Evolutionary conservation across 2,329 filamentous ascomycete genomes (phyloP).

Genomic region (Zasmidium citrigriseum): DNA sequence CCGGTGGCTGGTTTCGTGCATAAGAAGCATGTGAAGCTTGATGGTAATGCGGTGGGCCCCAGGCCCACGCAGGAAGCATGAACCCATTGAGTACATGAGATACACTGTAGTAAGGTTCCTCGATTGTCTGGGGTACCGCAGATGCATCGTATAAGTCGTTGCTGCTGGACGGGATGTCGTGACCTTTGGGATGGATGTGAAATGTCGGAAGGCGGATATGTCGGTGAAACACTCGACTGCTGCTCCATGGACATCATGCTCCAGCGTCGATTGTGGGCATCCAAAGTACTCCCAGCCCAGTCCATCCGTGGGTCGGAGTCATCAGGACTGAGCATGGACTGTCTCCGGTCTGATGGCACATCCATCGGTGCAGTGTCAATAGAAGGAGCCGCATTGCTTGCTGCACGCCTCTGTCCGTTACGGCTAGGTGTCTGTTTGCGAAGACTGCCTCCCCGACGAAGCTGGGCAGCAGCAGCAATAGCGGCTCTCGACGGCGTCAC

Average conservation of each 20-base stretch:
- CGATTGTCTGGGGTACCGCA: conserved; percentile 58
- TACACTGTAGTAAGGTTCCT: conserved; percentile 63
- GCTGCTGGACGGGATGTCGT: conserved; percentile 1
- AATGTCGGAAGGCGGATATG: conserved; percentile 15
- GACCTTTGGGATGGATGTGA: conserved; percentile 49
- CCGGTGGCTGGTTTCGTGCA: conserved; percentile 39
- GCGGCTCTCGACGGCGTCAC: conserved; percentile 38
- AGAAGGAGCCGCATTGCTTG: conserved; percentile 17
- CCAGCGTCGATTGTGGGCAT: conserved; percentile 49
- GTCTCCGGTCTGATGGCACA: conserved; percentile 18
- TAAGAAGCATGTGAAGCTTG: conserved; percentile 52
- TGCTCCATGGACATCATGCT: conserved; percentile 46
- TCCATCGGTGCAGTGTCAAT: conserved; percentile 35
- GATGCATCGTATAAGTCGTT: conserved; percentile 53
- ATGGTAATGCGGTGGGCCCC: conserved; percentile 47
- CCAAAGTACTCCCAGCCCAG: conserved; percentile 35
- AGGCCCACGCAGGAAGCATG: conserved; percentile 61
- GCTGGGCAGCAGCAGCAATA: conserved; percentile 35
- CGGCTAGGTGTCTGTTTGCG: conserved; percentile 25
- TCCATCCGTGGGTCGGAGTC: conserved; percentile 18
- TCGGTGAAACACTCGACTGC: conserved; percentile 40
- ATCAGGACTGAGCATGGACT: conserved; percentile 17
- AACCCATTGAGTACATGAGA: conserved; percentile 64
- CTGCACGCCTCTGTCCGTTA: conserved; percentile 17
- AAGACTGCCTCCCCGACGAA: conserved; percentile 36